Evolutionary conservation across 495 filamentous ascomycete genomes (phyloP), one percentile per base, ranked within the genome.

Genomic region (Extremus antarcticus): DNA sequence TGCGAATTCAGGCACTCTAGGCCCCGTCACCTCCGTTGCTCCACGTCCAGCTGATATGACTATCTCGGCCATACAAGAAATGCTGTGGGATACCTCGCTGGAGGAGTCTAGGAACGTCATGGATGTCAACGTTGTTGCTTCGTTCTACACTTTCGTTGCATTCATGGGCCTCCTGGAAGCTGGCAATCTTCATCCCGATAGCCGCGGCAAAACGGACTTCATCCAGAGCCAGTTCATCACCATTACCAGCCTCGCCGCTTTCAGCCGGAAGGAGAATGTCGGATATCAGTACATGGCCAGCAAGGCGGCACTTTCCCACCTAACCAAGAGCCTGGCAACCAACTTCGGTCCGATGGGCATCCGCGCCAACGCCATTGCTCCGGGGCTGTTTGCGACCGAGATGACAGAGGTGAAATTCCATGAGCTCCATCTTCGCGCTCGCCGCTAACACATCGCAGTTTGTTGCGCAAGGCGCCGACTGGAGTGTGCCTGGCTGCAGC

Each of bases 401-500:
- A 77, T 78, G 74, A 80, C 29, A 13, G 29, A 35, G 7, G 29
- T 35, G 29, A 8, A 21, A 7, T 17, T 45, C n/a, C 15, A 9
- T 20, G 48, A 38, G 41, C 17, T 17, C 15, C 7, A 45, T 21
- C 20, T 17, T 17, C 15, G 41, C 13, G 4, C 13, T 35, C 7
- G 4, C 8, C 41, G 17, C 4, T 45, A n/a, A 8, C 17, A 4
- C 15, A 7, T 45, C 17, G 20, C 41, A 21, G 15, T 21, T 45
- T 17, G 41, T 45, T 17, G 41, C 16, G 77, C 4, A 63, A 77
- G 0, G 60, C 66, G 48, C 76, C 64, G 50, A 77, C 70, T 55
- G 70, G 71, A 48, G 70, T 76, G 52, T 88, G 7, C 70, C 74
- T 0, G 72, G 73, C 46, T 76, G 82, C 80, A 84, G 66, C 82